A percentile compares a stretch with the other conserved stretches of the same genome.
Evolutionary conservation across 345 rosid genomes (phyloP).

Genomic region (Eucalyptus tenuipes): DNA sequence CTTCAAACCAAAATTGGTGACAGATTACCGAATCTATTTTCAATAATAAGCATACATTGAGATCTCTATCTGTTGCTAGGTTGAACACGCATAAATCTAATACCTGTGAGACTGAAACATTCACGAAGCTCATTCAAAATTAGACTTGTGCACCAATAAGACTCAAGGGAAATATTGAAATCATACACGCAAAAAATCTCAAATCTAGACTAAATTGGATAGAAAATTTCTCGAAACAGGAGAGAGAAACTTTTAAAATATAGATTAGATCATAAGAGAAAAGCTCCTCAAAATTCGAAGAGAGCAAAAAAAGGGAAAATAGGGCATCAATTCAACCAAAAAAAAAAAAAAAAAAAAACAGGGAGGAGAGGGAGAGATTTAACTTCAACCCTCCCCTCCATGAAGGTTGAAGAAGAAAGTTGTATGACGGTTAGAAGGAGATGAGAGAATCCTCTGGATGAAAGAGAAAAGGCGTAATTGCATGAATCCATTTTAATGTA

Average conservation of each 20-base stretch:
- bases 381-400: background rate
- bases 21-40: too few species aligned
- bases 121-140: background rate
- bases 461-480: background rate
- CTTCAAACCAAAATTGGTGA: background rate
- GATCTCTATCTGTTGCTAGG: background rate
- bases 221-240: rapidly evolving
- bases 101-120: background rate
- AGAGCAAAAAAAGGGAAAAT: background rate
- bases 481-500: background rate
- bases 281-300: background rate
- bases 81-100: background rate
- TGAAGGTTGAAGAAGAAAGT: background rate
- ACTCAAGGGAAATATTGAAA: too few species aligned
- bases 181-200: background rate
- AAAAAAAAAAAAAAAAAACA: too few species aligned
- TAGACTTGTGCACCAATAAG: background rate
- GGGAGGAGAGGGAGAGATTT: background rate
- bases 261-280: background rate
- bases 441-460: background rate
- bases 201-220: background rate
- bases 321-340: too few species aligned
- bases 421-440: background rate
- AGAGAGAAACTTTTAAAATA: too few species aligned
- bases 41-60: background rate